Conservation (phyloP, 176 grass and related monocot genomes). For the Rhynchospora pubera region DNA sequence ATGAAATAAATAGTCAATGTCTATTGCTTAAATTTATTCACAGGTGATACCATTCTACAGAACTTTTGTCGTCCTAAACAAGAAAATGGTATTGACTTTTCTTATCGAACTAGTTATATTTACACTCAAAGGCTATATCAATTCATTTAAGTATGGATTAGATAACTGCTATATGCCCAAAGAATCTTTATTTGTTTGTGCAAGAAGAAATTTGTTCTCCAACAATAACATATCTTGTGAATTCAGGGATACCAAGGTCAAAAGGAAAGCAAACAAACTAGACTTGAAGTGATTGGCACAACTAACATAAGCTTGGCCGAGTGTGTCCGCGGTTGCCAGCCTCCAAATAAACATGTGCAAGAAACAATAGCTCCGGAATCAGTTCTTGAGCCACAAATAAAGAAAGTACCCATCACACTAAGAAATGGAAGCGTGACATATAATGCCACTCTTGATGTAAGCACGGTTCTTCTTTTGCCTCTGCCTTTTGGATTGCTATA, state of each 20-base stretch:
- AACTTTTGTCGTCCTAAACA: background rate
- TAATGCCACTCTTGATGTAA: constrained; percentile 82
- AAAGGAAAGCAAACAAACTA: constrained; percentile 43
- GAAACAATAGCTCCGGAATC: constrained; percentile 22
- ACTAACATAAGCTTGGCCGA: constrained; percentile 61
- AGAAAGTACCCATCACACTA: constrained; percentile 55
- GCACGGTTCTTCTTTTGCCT: constrained; percentile 15
- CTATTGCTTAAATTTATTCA: background rate
- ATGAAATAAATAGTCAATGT: background rate
- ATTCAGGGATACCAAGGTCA: constrained; percentile 66
- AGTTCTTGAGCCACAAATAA: constrained; percentile 38
- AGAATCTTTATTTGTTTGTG: background rate
- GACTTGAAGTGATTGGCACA: constrained; percentile 69
- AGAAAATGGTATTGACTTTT: background rate
- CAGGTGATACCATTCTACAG: background rate
- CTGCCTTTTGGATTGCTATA: background rate
- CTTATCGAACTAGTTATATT: background rate
- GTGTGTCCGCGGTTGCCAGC: constrained; percentile 56
- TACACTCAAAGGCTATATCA: background rate
- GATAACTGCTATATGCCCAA: background rate
- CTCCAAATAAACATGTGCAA: constrained; percentile 22
- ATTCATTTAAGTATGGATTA: background rate
- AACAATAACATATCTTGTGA: background rate
- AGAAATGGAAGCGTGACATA: constrained; percentile 51
- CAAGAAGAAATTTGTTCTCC: background rate